Evolutionary conservation across 331 rosid genomes (phyloP).

Genomic region (Saraca asoca): DNA sequence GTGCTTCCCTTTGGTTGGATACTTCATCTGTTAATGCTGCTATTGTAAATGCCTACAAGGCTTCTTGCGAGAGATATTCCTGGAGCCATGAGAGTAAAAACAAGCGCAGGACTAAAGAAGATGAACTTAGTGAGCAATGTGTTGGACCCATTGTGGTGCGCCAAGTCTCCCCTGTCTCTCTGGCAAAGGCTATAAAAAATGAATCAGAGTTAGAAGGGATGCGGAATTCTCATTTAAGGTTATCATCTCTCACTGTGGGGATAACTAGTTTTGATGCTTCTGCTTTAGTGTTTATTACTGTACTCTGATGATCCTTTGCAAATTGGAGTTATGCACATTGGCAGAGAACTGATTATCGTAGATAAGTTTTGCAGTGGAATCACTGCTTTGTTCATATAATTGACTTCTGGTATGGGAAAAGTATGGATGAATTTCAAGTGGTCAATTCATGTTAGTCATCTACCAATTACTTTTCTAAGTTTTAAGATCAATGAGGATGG

Average conservation of each 20-base stretch:
- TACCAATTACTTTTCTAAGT: conserved; percentile 21
- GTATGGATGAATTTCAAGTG: conserved; percentile 1
- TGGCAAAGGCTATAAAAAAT: conserved; percentile 87
- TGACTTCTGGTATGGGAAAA: conserved; percentile 17
- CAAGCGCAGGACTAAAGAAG: conserved; percentile 43
- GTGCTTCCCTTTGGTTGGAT: conserved; percentile 79
- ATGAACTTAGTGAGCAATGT: conserved; percentile 45
- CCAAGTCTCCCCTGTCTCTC: conserved; percentile 67
- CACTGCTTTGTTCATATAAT: conserved; percentile 12
- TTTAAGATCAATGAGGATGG: too few species aligned
- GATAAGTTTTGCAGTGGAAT: conserved; percentile 17
- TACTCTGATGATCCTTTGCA: conserved; percentile 24
- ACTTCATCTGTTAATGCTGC: conserved; percentile 88
- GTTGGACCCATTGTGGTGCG: conserved; percentile 51
- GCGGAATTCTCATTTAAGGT: conserved; percentile 84
- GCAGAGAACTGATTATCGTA: conserved; percentile 13
- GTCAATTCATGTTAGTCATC: background rate
- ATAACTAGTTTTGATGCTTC: conserved; percentile 29
- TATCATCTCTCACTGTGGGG: conserved; percentile 27
- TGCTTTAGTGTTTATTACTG: conserved; percentile 29
- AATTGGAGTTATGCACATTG: conserved; percentile 7
- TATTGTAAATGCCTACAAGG: conserved; percentile 68
- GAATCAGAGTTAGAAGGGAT: conserved; percentile 83
- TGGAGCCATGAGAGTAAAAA: conserved; percentile 44
- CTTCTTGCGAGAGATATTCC: conserved; percentile 64